Evolutionary conservation across 345 rosid genomes (phyloP).

Genomic region (Eucalyptus polyanthemos): DNA sequence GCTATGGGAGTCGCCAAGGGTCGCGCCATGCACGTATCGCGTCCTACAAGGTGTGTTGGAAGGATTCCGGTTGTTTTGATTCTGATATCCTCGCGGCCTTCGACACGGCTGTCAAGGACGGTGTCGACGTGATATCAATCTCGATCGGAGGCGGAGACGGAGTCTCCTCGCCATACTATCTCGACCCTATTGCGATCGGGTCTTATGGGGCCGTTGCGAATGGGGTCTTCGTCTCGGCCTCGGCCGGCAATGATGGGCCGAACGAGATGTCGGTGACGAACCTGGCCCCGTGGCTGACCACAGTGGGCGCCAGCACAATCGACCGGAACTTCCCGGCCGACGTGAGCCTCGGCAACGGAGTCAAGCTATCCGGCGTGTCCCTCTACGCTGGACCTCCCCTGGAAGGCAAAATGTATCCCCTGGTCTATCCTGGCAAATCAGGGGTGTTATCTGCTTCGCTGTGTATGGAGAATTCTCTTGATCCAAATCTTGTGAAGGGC

Average conservation of each 20-base stretch:
- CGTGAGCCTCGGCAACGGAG: constrained; percentile 45
- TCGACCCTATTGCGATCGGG: constrained; percentile 80
- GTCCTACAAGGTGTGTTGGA: constrained; percentile 81
- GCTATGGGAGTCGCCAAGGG: constrained; percentile 67
- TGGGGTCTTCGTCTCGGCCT: constrained; percentile 42
- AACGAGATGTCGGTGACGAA: constrained; percentile 69
- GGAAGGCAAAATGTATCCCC: constrained; percentile 47
- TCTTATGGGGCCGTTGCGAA: constrained; percentile 45
- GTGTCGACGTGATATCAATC: constrained; percentile 68
- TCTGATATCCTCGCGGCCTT: constrained; percentile 77
- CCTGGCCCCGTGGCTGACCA: constrained; percentile 62
- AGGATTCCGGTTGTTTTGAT: constrained; percentile 66
- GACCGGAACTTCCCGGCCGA: constrained; percentile 73
- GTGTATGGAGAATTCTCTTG: constrained; percentile 71
- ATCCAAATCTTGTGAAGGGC: constrained; percentile 45
- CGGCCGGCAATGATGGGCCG: constrained; percentile 74
- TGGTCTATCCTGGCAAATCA: constrained; percentile 61
- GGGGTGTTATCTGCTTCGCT: constrained; percentile 49
- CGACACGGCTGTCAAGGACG: constrained; percentile 49
- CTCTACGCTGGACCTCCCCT: constrained; percentile 47
- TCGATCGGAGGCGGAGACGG: constrained; percentile 80
- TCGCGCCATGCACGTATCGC: constrained; percentile 74
- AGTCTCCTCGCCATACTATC: constrained; percentile 56
- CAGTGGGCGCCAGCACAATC: constrained; percentile 70
- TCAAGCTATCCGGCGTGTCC: constrained; percentile 51